Base-by-base conservation (phyloP, 1,139 yeast genomes). In the Lodderomyces oxycetoniae region DNA sequence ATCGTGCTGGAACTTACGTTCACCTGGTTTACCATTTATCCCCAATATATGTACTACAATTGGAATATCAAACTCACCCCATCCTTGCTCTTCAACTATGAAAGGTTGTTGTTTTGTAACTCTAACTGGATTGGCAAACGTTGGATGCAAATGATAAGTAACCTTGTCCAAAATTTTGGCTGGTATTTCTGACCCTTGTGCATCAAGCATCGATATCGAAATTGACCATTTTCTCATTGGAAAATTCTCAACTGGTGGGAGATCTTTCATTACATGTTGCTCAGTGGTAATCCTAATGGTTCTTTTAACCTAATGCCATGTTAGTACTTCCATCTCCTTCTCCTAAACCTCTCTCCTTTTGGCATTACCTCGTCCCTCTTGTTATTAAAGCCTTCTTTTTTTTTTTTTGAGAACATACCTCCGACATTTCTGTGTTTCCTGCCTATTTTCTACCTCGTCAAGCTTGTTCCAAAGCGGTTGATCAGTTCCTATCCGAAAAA, bases 211-310 rank as follows among this genome's bases (percentile, higher is more conserved):
- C 30, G 77, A 62, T 33, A 91, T 74, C 52, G 80, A 78, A 45
- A 91, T 79, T 29, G 85, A 72, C 98, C 98, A 91, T 61, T 79
- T 78, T 54, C 97, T 81, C 79, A 91, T 83, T n/a, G 98, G 98
- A 55, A 83, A 89, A 57, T 86, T 94, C 50, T 84, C 89, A 40
- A 79, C 87, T 17, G 95, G 88, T 17, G 95, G 89, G 25, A 80
- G 81, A 53, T 85, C 95, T 44, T 81, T 79, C 45, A 87, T 67
- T 45, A 91, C 74, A 52, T 81, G 83, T 61, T 89, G 96, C 47
- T 78, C 79, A 17, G 97, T 91, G 39, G 88, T 83, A 52, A 91
- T 77, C 59, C 95, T 81, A 44, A 91, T 77, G 24, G 91, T 86
- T 70, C 97, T 79, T 63, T 85, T 83, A 29, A 84, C 85, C 69